A percentile compares a stretch with the other conserved stretches of the same genome.
These are phyloP conservation scores for Circinella umbellata DNA, from an alignment of 371 early-diverging fungal genomes.

Conservation along the genomic window DNA sequence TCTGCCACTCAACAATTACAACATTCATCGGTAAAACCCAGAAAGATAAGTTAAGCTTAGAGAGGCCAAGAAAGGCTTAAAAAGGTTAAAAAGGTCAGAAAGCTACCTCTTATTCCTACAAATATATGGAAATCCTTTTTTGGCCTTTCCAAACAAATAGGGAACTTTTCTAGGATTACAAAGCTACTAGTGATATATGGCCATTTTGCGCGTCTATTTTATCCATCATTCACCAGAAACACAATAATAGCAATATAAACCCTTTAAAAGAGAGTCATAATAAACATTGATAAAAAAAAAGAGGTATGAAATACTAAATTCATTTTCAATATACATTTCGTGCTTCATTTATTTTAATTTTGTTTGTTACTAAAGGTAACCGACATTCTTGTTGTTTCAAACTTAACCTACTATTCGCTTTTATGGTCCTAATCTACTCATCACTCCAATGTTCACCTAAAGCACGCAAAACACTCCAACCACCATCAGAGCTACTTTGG, in stretches of 20 bases:
- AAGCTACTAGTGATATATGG: background rate
- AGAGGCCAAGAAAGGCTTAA: background rate
- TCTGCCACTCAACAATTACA: no score
- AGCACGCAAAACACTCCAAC: background rate
- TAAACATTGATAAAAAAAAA: no score
- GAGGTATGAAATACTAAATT: no score
- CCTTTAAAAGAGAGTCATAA: no score
- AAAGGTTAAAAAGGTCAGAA: constrained; percentile 1
- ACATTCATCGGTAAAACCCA: constrained; percentile 32
- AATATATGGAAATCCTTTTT: background rate
- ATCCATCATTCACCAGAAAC: no score
- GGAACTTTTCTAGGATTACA: background rate
- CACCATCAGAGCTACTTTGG: background rate
- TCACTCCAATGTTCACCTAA: background rate
- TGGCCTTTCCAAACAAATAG: background rate
- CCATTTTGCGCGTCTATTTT: background rate
- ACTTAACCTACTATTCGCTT: no score
- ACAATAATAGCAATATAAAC: no score
- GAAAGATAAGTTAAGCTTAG: background rate
- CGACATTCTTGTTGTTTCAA: background rate
- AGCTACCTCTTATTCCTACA: background rate
- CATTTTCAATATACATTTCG: no score
- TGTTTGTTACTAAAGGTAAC: no score
- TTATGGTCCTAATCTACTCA: no score
- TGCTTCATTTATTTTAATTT: no score